A percentile compares a stretch with the other conserved stretches of the same genome.
These are phyloP conservation scores for Syzygium aqueum DNA, from an alignment of 345 rosid genomes.

Conservation along the genomic window DNA sequence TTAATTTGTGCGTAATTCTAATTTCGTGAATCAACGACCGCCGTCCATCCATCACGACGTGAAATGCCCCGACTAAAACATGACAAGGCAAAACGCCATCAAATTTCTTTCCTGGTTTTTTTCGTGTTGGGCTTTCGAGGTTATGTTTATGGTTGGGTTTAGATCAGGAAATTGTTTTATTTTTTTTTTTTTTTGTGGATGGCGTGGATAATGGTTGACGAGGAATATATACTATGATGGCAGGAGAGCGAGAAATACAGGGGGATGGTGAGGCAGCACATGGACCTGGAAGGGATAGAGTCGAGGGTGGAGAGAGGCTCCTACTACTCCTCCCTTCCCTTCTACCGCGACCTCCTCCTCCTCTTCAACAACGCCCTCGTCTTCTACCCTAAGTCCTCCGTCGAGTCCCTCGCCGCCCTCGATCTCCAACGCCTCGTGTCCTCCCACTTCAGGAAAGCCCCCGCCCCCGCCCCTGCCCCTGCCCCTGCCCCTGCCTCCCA, in stretches of 20 bases:
- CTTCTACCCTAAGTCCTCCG: slow-evolving; percentile 45
- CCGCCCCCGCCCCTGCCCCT: background rate
- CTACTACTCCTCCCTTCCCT: slow-evolving; percentile 29
- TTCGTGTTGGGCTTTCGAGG: background rate
- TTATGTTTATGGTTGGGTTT: too few relatives aligned
- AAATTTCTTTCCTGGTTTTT: background rate
- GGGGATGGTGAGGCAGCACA: slow-evolving; percentile 39
- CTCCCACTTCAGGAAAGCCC: slow-evolving; percentile 22
- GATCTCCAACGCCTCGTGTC: slow-evolving; percentile 37
- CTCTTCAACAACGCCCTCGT: slow-evolving; percentile 54
- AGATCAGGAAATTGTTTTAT: too few relatives aligned
- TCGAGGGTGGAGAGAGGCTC: slow-evolving; percentile 34
- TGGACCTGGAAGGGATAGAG: slow-evolving; percentile 52
- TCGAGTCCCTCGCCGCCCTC: slow-evolving; percentile 37
- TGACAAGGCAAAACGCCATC: background rate
- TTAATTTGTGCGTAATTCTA: background rate
- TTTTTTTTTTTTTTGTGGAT: background rate
- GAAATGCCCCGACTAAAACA: too few relatives aligned
- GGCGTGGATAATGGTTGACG: background rate
- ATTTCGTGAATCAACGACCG: background rate
- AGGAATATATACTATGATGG: background rate
- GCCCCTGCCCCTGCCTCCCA: background rate
- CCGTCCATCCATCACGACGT: background rate
- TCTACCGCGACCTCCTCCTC: slow-evolving; percentile 60
- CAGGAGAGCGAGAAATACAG: slow-evolving; percentile 45